Conservation (phyloP, 257 asterid genomes). For the Verbascum thapsus region DNA sequence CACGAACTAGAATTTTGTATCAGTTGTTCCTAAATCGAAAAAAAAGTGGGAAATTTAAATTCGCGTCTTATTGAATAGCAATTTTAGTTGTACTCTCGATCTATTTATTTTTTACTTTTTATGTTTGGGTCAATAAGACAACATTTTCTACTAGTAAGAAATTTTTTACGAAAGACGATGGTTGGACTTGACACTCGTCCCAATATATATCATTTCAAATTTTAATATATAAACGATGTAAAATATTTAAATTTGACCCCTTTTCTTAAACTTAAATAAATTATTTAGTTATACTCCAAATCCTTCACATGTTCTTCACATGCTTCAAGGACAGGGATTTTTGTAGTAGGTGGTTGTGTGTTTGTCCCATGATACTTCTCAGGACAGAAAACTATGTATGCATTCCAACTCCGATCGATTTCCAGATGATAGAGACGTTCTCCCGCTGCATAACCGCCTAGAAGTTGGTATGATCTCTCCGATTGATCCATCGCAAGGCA, state of each 20-base stretch:
- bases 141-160: too few species aligned
- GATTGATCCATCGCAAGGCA: slow-evolving; percentile 80
- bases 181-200: not conserved
- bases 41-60: too few species aligned
- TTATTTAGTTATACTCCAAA: slow-evolving; percentile 37
- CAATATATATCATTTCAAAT: not conserved
- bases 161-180: too few species aligned
- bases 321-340: slow-evolving; percentile 64
- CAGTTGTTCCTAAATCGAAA: too few species aligned
- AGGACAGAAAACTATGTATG: slow-evolving; percentile 49
- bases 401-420: slow-evolving; percentile 42
- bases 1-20: too few species aligned
- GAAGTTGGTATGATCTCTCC: slow-evolving; percentile 85
- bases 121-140: too few species aligned
- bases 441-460: slow-evolving; percentile 79
- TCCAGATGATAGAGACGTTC: slow-evolving; percentile 60
- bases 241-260: not conserved
- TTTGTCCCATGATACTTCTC: slow-evolving; percentile 38
- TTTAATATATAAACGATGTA: not conserved
- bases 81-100: too few species aligned
- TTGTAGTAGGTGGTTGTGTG: slow-evolving; percentile 45
- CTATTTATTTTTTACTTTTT: too few species aligned
- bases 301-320: slow-evolving; percentile 52
- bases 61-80: too few species aligned
- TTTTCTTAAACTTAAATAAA: not conserved